phyloP scores from a whole-genome alignment of 345 rosid species.

The Trapa bicornis region DNA sequence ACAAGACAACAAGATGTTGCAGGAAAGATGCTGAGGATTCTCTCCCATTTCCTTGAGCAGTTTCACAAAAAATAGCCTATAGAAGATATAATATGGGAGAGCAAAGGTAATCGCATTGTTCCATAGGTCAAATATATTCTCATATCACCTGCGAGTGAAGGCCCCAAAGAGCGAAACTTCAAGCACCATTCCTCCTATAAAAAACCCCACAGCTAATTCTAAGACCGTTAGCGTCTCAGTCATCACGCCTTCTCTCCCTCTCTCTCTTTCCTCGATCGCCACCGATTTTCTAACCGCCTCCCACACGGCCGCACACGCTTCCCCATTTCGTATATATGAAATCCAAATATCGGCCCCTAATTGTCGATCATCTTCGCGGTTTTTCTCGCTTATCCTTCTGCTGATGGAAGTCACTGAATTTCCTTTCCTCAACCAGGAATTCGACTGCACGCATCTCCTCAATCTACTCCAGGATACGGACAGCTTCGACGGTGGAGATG shows the following conservation, averaged over 20 bases:
- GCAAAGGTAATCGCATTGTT: no score
- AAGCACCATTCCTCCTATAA: background rate
- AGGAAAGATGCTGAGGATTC: no score
- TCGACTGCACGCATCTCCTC: constrained; percentile 19
- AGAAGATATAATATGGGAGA: no score
- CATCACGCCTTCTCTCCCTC: background rate
- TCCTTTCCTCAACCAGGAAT: constrained; percentile 20
- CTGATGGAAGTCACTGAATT: constrained; percentile 19
- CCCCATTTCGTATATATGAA: background rate
- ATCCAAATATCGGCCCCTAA: background rate
- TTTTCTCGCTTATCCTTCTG: background rate
- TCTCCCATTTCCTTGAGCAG: no score
- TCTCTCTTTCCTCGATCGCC: background rate
- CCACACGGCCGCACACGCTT: constrained; percentile 19
- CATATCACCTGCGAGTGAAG: no score
- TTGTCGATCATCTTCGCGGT: background rate
- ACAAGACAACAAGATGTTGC: no score
- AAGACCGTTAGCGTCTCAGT: background rate
- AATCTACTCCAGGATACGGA: constrained; percentile 20
- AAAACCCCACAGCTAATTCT: no score
- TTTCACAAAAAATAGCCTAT: no score
- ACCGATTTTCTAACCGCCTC: constrained; percentile 10
- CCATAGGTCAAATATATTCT: no score
- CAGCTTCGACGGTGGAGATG: background rate
- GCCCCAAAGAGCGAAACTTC: background rate